phyloP scores from a whole-genome alignment of 345 rosid species.

The Leavenworthia alabamica region DNA sequence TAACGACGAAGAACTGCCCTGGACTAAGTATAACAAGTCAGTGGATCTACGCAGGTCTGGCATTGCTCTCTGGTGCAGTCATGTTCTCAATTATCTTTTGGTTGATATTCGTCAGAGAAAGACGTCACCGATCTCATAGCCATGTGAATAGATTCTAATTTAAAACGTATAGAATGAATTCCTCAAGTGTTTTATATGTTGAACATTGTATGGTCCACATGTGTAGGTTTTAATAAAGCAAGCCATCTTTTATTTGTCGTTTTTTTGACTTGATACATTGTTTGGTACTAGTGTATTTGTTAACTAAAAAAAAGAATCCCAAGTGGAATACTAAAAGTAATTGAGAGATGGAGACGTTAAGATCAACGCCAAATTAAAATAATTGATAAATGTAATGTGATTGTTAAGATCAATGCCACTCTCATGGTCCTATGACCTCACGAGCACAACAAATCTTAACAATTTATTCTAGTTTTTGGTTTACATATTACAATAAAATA shows the following conservation, averaged over 20 bases:
- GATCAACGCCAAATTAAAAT: too few species aligned
- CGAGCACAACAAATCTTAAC: conserved; percentile 5
- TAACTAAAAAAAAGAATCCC: too few species aligned
- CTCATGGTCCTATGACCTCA: conserved; percentile 15
- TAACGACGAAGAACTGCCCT: conserved; percentile 37
- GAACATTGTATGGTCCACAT: too few species aligned
- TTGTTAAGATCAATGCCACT: conserved; percentile 17
- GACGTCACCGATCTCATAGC: conserved; percentile 25
- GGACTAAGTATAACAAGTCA: conserved; percentile 33
- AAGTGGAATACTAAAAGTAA: too few species aligned
- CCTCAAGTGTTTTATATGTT: too few species aligned
- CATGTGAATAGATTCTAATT: conserved; percentile 24
- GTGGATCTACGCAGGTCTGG: conserved; percentile 44
- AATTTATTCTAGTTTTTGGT: conserved; percentile 13
- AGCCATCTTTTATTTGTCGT: too few species aligned
- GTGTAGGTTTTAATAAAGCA: too few species aligned
- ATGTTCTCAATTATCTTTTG: conserved; percentile 46
- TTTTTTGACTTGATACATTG: too few species aligned
- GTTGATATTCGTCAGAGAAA: conserved; percentile 38
- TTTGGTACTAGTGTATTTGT: too few species aligned
- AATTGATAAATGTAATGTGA: not conserved
- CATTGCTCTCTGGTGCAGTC: conserved; percentile 37
- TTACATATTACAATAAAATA: not conserved
- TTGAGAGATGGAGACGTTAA: too few species aligned
- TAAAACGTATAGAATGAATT: too few species aligned